phyloP scores from a whole-genome alignment of 2,329 filamentous ascomycete genomes.

The Monilinia polystroma region DNA sequence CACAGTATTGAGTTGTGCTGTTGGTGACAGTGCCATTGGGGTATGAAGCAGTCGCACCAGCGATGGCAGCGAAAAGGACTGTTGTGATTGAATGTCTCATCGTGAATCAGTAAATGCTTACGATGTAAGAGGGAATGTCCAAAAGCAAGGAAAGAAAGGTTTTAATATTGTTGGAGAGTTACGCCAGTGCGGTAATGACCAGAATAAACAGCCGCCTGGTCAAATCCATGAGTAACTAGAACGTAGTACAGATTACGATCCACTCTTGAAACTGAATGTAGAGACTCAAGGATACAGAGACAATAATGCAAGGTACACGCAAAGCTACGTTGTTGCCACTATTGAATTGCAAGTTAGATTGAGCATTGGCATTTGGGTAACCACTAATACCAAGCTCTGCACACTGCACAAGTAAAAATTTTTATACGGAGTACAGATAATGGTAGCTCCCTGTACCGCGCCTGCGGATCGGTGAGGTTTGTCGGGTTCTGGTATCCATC shows the following conservation, averaged over 20 bases:
- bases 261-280: too few species aligned
- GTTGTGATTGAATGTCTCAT: background rate
- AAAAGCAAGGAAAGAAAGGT: background rate
- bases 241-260: too few species aligned
- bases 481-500: too few species aligned
- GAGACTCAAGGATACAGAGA: too few species aligned
- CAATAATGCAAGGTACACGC: too few species aligned
- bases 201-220: background rate
- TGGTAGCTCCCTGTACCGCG: too few species aligned
- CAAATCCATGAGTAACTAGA: background rate
- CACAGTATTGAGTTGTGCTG: background rate
- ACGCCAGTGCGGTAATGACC: background rate
- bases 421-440: too few species aligned
- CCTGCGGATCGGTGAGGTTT: too few species aligned
- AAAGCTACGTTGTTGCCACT: too few species aligned
- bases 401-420: background rate
- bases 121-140: background rate
- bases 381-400: background rate
- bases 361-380: too few species aligned
- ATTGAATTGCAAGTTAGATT: too few species aligned
- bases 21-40: background rate
- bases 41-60: background rate
- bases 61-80: background rate
- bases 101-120: background rate
- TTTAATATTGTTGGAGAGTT: background rate